phyloP scores from a whole-genome alignment of 148 eudicot species.

The Silene latifolia region DNA sequence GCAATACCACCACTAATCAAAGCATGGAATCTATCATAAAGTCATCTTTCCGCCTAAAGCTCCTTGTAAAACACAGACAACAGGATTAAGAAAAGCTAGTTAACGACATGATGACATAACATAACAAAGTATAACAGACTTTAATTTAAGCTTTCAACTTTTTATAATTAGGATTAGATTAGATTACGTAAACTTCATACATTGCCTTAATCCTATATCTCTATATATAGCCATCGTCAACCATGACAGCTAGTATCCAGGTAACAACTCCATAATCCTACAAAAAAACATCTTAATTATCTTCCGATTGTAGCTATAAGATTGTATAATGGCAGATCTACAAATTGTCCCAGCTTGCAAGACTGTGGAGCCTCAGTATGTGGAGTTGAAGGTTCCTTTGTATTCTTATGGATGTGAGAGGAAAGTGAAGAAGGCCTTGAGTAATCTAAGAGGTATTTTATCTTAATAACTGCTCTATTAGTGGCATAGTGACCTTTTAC shows the following conservation, averaged over 20 bases:
- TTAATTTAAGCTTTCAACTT: conserved; percentile 3
- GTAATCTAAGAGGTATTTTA: conserved; percentile 61
- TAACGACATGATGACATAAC: conserved; percentile 1
- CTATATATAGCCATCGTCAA: conserved; percentile 12
- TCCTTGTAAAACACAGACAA: conserved; percentile 11
- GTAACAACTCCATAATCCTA: background rate
- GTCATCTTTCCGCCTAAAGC: conserved; percentile 26
- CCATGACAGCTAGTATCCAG: conserved; percentile 15
- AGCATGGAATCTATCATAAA: conserved; percentile 24
- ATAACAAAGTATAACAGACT: conserved; percentile 12
- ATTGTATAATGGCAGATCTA: conserved; percentile 40
- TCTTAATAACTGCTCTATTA: too few species aligned
- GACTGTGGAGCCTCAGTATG: conserved; percentile 80
- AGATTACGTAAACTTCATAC: conserved; percentile 14
- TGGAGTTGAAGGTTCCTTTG: conserved; percentile 92
- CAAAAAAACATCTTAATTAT: background rate
- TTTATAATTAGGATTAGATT: conserved; percentile 9
- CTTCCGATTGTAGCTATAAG: background rate
- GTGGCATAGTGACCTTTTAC: too few species aligned
- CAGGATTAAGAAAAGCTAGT: conserved; percentile 11
- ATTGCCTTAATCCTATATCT: background rate
- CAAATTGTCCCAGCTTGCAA: conserved; percentile 64
- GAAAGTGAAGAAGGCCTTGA: conserved; percentile 75
- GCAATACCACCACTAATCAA: conserved; percentile 14
- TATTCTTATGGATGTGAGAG: conserved; percentile 88